phyloP scores from a whole-genome alignment of 176 grass and related monocot genomes.

The Oryza longistaminata region DNA sequence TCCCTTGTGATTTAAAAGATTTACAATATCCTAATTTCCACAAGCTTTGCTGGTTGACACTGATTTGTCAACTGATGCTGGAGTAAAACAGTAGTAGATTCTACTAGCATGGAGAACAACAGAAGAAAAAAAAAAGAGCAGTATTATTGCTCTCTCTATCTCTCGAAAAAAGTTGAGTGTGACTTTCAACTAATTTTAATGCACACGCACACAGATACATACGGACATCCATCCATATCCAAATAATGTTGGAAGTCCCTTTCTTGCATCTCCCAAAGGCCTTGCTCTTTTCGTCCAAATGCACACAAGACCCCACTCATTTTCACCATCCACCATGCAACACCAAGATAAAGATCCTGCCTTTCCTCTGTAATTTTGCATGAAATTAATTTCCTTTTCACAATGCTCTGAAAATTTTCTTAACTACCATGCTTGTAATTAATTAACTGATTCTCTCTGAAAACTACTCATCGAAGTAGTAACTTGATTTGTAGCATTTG shows the following conservation, averaged over 20 bases:
- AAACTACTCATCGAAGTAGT: too few species aligned
- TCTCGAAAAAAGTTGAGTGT: neutral
- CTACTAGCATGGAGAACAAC: neutral
- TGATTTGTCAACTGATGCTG: neutral
- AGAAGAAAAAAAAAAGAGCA: neutral
- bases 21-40: neutral
- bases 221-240: constrained; percentile 30
- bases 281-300: constrained; percentile 29
- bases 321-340: constrained; percentile 13
- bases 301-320: constrained; percentile 6
- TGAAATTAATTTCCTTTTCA: neutral
- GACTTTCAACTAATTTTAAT: constrained; percentile 38
- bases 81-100: neutral
- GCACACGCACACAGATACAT: neutral
- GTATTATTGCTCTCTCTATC: neutral
- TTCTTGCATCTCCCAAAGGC: constrained; percentile 36
- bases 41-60: neutral
- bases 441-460: too few species aligned
- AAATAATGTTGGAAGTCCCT: constrained; percentile 26
- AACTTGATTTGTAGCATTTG: neutral
- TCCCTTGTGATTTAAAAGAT: neutral
- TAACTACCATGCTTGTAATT: too few species aligned
- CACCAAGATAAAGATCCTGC: neutral
- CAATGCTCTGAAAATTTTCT: too few species aligned
- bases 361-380: neutral